Conservation (phyloP, 495 filamentous ascomycete genomes). For the Platismatia glauca region DNA sequence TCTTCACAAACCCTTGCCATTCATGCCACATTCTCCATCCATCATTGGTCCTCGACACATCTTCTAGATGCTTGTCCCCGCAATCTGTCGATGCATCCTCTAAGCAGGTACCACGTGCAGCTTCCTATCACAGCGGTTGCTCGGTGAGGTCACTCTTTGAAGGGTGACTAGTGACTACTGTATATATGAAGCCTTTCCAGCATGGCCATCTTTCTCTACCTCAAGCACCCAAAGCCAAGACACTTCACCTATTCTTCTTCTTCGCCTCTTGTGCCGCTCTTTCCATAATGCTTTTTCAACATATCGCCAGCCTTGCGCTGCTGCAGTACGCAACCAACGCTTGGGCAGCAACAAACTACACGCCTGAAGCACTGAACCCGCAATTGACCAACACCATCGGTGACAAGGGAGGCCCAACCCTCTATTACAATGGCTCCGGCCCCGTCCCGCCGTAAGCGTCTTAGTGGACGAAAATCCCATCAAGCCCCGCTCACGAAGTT, state of each 20-base stretch:
- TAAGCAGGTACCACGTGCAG: not conserved
- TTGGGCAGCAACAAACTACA: constrained; percentile 3
- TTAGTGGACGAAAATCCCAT: not conserved
- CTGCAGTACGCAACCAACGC: constrained; percentile 2
- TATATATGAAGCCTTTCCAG: constrained; percentile 12
- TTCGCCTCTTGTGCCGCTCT: not conserved
- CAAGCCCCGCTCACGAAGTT: not conserved
- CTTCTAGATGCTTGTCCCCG: not conserved
- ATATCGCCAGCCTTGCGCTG: constrained; percentile 7
- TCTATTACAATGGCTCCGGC: constrained; percentile 20
- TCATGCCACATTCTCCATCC: not conserved
- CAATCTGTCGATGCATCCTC: not conserved
- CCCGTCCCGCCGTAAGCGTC: constrained; percentile 16
- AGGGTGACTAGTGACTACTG: not conserved
- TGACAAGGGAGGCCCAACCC: constrained; percentile 11
- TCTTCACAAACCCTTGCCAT: not conserved
- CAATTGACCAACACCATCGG: constrained; percentile 16
- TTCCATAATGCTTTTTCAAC: constrained; percentile 7
- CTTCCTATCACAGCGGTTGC: not conserved
- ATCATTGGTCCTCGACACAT: not conserved
- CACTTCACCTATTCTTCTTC: not conserved
- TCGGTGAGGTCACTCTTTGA: constrained; percentile 4
- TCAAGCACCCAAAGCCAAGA: not conserved
- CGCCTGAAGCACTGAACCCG: constrained; percentile 9
- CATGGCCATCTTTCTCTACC: not conserved